Percentiles rank a stretch among this genome's conserved stretches.
Evolutionary conservation across 2,329 filamentous ascomycete genomes (phyloP).

Genomic region (Purpureocillium takamizusanense): DNA sequence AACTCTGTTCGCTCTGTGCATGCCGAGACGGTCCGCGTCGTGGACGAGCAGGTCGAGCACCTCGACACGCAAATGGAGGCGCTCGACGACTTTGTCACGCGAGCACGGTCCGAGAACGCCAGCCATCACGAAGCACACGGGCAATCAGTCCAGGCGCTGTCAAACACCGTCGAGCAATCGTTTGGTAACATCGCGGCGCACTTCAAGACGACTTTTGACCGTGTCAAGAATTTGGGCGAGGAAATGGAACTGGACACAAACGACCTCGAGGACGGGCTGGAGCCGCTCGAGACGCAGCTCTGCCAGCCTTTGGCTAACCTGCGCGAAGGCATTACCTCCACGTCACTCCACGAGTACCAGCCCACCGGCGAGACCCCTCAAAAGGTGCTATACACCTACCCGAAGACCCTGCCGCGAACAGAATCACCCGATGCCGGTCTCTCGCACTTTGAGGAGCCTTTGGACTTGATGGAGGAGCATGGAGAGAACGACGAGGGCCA

Average conservation of each 20-base stretch:
- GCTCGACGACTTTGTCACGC: constrained; percentile 81
- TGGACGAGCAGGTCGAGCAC: constrained; percentile 80
- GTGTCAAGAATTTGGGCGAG: constrained; percentile 58
- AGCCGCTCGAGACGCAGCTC: constrained; percentile 49
- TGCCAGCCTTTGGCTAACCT: constrained; percentile 64
- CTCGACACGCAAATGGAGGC: constrained; percentile 83
- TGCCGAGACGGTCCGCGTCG: constrained; percentile 79
- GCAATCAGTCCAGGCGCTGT: constrained; percentile 56
- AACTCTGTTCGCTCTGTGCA: constrained; percentile 80
- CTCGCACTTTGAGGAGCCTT: constrained; percentile 26
- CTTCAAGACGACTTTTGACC: constrained; percentile 58
- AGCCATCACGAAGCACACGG: constrained; percentile 63
- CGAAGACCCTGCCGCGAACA: constrained; percentile 70
- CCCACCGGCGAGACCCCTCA: constrained; percentile 81
- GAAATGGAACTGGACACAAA: constrained; percentile 55
- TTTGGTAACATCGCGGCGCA: constrained; percentile 63
- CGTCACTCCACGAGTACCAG: constrained; percentile 67
- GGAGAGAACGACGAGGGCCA: constrained; percentile 19
- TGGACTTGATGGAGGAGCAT: constrained; percentile 1
- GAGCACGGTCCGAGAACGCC: constrained; percentile 73
- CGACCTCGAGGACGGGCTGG: constrained; percentile 50
- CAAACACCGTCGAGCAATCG: constrained; percentile 60
- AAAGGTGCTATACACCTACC: constrained; percentile 73
- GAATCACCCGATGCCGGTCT: constrained; percentile 35
- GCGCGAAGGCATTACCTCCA: constrained; percentile 55